Evolutionary conservation across 306 rosid genomes (phyloP).

Genomic region (Lotus japonicus): DNA sequence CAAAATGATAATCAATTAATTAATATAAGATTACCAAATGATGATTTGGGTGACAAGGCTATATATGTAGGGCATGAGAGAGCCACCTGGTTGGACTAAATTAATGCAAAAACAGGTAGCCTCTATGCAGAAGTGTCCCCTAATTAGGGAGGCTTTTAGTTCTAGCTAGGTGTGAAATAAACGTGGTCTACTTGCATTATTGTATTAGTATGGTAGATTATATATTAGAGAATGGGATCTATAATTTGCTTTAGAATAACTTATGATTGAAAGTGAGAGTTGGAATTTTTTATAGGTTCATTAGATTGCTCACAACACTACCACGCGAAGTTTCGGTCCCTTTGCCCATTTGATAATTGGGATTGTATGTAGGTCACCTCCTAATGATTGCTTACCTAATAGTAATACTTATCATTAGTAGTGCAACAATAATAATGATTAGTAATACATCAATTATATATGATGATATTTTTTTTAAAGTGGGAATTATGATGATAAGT

Average conservation of each 20-base stretch:
- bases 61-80: not conserved
- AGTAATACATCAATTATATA: not conserved
- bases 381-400: constrained; percentile 1
- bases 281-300: not conserved
- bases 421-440: not conserved
- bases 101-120: not conserved
- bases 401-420: not conserved
- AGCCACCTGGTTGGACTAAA: constrained; percentile 10
- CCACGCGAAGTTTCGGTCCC: constrained; percentile 15
- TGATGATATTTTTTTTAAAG: too few species aligned
- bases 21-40: not conserved
- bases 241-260: not conserved
- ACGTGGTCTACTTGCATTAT: constrained; percentile 39
- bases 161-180: constrained; percentile 35
- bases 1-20: too few species aligned
- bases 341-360: not conserved
- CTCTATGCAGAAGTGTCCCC: constrained; percentile 35
- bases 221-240: not conserved
- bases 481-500: too few species aligned
- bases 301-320: not conserved
- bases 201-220: not conserved
- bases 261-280: not conserved
- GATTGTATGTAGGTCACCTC: not conserved
- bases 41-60: constrained; percentile 7
- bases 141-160: constrained; percentile 22